Percentiles rank a stretch among this genome's conserved stretches.
phyloP scores from a whole-genome alignment of 106 monocot genomes.

The Dendrobium officinale region DNA sequence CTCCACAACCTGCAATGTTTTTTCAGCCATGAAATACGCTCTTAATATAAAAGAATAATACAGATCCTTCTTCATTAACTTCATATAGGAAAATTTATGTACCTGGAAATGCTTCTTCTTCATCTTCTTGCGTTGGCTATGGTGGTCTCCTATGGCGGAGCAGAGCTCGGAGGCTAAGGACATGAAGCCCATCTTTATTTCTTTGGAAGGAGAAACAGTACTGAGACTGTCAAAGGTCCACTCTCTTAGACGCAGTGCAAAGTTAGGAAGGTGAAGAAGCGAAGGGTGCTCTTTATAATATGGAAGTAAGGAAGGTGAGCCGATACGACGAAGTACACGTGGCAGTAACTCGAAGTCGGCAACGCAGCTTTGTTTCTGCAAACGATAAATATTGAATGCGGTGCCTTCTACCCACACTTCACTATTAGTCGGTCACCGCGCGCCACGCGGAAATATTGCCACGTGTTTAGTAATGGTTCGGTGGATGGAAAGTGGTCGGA shows the following conservation, averaged over 20 bases:
- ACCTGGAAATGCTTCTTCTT: constrained; percentile 9
- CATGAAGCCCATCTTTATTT: not conserved
- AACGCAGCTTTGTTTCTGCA: not conserved
- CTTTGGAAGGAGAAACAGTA: not conserved
- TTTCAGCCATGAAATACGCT: not conserved
- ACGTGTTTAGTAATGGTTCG: not conserved
- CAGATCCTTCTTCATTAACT: too few species aligned
- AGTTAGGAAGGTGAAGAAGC: not conserved
- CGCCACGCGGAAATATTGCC: not conserved
- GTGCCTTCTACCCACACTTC: too few species aligned
- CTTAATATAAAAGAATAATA: too few species aligned
- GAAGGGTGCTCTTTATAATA: not conserved
- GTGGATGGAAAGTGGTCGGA: not conserved
- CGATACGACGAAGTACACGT: not conserved
- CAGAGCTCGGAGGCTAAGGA: not conserved
- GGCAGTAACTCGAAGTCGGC: not conserved
- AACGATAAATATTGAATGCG: not conserved
- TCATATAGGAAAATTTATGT: not conserved
- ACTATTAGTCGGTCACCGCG: not conserved
- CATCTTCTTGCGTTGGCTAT: not conserved
- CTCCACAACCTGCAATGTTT: constrained; percentile 13
- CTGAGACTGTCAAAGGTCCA: too few species aligned
- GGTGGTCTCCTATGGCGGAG: not conserved
- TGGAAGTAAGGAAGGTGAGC: not conserved
- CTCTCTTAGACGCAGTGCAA: not conserved